Conservation (phyloP, 2,329 filamentous ascomycete species). For the Phaeomoniella chlamydospora region DNA sequence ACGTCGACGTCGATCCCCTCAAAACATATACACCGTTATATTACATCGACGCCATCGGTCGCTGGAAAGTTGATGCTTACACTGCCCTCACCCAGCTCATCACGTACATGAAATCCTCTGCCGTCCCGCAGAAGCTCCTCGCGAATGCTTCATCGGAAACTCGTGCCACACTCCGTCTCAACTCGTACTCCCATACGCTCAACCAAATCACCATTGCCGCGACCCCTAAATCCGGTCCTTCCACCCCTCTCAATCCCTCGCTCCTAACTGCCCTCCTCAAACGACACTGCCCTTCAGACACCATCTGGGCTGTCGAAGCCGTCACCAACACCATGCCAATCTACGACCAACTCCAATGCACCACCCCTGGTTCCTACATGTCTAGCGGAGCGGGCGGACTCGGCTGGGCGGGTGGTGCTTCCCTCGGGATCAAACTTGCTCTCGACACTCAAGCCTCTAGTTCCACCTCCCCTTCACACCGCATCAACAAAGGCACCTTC, state of each 20-base stretch:
- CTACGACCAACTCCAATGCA: constrained; percentile 56
- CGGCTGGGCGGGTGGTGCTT: constrained; percentile 65
- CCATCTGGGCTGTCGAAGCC: constrained; percentile 64
- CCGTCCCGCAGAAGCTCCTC: constrained; percentile 15
- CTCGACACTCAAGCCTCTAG: constrained; percentile 28
- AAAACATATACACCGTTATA: constrained; percentile 63
- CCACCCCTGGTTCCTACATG: constrained; percentile 57
- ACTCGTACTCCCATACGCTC: constrained; percentile 44
- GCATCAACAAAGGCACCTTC: constrained; percentile 38
- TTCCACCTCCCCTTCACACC: constrained; percentile 2
- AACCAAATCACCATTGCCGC: constrained; percentile 43
- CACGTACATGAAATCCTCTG: constrained; percentile 36
- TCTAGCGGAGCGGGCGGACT: constrained; percentile 71
- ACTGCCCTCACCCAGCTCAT: constrained; percentile 56
- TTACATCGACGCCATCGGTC: constrained; percentile 51
- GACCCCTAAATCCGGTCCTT: constrained; percentile 34
- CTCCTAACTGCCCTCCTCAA: constrained; percentile 43
- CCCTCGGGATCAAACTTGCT: constrained; percentile 63
- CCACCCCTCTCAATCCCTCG: constrained; percentile 38
- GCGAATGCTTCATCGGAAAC: constrained; percentile 22
- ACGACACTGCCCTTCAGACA: constrained; percentile 43
- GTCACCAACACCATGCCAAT: constrained; percentile 58
- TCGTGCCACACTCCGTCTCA: constrained; percentile 40
- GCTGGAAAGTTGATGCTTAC: constrained; percentile 53
- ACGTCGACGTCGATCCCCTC: constrained; percentile 52